These are phyloP conservation scores for Psilocybe mexicana DNA, from an alignment of 1,284 basidiomycete genomes.

Conservation along the genomic window DNA sequence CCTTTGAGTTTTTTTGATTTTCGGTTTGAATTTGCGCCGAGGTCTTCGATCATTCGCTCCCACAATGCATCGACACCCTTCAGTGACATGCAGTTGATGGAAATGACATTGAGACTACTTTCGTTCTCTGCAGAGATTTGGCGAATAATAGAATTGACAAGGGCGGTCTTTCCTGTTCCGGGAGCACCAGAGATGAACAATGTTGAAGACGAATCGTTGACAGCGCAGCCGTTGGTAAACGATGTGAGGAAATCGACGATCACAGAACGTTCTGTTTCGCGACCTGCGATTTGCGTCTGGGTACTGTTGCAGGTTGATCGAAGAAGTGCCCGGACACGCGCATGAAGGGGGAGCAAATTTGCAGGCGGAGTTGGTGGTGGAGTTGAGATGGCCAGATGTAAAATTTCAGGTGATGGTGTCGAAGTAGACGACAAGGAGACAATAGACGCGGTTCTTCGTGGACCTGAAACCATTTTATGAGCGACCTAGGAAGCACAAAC, in stretches of 20 bases:
- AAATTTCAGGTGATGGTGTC: conserved; percentile 43
- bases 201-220: conserved; percentile 36
- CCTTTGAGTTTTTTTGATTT: conserved; percentile 44
- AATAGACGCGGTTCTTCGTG: conserved; percentile 49
- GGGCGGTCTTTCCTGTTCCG: conserved; percentile 81
- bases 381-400: conserved; percentile 49
- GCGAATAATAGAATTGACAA: conserved; percentile 66
- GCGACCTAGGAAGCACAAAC: conserved; percentile 10
- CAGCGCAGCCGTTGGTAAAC: conserved; percentile 40
- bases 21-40: conserved; percentile 38
- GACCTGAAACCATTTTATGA: conserved; percentile 30
- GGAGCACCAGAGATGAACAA: conserved; percentile 81
- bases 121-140: conserved; percentile 37
- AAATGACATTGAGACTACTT: conserved; percentile 44
- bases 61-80: conserved; percentile 66
- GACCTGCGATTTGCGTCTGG: conserved; percentile 56
- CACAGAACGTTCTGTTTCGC: conserved; percentile 56
- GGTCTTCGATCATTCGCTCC: conserved; percentile 62
- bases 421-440: conserved; percentile 40
- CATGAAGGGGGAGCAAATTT: conserved; percentile 55
- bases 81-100: conserved; percentile 79
- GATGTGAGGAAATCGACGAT: conserved; percentile 60
- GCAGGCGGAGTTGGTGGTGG: conserved; percentile 63
- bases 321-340: conserved; percentile 65
- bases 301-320: conserved; percentile 64